Evolutionary conservation across 169 alveolate species (phyloP).

Genomic region (Eimeria mitis): DNA sequence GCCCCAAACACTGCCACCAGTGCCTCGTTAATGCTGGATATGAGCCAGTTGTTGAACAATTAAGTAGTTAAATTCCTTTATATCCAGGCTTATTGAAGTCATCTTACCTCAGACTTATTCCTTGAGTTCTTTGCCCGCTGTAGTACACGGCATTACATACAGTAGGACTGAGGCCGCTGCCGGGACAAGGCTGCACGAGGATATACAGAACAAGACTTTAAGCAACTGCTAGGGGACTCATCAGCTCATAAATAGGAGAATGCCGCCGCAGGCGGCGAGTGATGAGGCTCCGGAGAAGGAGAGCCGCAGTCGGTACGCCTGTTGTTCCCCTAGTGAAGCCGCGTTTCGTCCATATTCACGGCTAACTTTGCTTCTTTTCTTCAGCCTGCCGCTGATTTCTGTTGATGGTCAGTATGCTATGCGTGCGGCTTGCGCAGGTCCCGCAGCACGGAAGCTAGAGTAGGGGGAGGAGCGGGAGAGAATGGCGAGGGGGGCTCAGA

Average conservation of each 20-base stretch:
- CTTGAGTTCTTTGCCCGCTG: background rate
- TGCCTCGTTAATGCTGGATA: background rate
- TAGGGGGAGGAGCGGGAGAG: constrained; percentile 4
- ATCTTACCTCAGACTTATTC: background rate
- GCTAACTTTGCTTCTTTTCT: background rate
- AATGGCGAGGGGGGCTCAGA: constrained; percentile 42
- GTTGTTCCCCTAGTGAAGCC: background rate
- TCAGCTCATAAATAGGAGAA: constrained; percentile 3
- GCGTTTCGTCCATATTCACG: background rate
- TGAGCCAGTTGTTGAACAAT: background rate
- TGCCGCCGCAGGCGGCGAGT: constrained; percentile 77
- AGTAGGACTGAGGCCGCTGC: constrained; percentile 10
- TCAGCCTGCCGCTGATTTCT: background rate
- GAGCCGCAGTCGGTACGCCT: constrained; percentile 67
- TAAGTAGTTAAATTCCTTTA: background rate
- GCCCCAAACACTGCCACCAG: constrained; percentile 39
- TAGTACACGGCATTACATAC: background rate
- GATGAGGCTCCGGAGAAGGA: constrained; percentile 49
- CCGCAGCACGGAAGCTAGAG: constrained; percentile 43
- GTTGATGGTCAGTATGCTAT: background rate
- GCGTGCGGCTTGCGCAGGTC: constrained; percentile 48
- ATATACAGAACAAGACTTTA: background rate
- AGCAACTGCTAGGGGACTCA: background rate
- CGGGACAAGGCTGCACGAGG: constrained; percentile 29
- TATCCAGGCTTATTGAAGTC: background rate